These are phyloP conservation scores for Serendipita indica DNA, from an alignment of 768 basidiomycete species.

Conservation along the genomic window DNA sequence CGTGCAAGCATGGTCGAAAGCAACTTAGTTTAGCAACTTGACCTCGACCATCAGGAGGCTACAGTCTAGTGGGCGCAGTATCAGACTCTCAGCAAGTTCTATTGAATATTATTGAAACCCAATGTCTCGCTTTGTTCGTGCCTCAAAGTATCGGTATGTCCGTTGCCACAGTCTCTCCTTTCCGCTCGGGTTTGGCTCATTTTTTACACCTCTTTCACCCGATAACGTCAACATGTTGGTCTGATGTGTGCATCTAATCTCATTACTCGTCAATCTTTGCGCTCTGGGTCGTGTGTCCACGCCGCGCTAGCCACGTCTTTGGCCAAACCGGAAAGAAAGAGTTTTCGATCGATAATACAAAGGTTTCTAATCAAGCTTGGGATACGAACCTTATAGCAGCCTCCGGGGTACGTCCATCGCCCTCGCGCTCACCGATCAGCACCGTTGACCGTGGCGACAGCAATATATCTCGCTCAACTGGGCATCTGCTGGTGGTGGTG, in stretches of 20 bases:
- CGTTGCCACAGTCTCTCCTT: not conserved
- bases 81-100: no score
- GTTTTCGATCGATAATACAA: slow-evolving; percentile 64
- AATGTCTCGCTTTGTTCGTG: slow-evolving; percentile 78
- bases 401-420: slow-evolving; percentile 43
- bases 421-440: not conserved
- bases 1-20: no score
- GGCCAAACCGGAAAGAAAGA: slow-evolving; percentile 81
- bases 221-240: not conserved
- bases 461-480: slow-evolving; percentile 88
- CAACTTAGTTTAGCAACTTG: not conserved
- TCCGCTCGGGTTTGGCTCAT: slow-evolving; percentile 7
- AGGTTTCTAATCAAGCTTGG: slow-evolving; percentile 82
- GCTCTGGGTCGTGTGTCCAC: not conserved
- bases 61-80: no score
- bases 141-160: slow-evolving; percentile 72
- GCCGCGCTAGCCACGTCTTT: slow-evolving; percentile 61
- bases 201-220: slow-evolving; percentile 9
- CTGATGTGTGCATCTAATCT: not conserved
- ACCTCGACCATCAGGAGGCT: not conserved
- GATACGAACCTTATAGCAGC: slow-evolving; percentile 87
- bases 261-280: not conserved
- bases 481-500: slow-evolving; percentile 84
- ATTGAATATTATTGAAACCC: not conserved
- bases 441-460: slow-evolving; percentile 21